Conservation (phyloP, 129 eudicot genomes). For the Centella asiatica region DNA sequence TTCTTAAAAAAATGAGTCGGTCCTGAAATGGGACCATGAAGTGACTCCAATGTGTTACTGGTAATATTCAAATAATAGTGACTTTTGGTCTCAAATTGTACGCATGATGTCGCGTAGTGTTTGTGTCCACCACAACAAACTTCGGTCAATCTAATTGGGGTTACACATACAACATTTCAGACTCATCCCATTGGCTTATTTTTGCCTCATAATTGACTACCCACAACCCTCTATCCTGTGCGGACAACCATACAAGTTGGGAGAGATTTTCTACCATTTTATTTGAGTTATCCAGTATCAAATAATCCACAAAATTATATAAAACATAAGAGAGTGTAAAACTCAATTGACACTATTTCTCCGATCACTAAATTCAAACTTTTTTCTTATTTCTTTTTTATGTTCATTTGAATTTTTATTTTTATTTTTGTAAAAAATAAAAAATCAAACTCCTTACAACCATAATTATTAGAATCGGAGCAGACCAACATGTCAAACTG, state of each 20-base stretch:
- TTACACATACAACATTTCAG: background rate
- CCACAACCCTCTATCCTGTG: background rate
- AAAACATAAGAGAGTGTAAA: no score
- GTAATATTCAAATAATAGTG: background rate
- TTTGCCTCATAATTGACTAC: background rate
- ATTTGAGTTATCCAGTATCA: background rate
- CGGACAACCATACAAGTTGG: constrained; percentile 4
- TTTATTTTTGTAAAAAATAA: no score
- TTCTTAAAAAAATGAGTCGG: no score
- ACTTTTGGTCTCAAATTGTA: background rate
- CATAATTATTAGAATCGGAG: no score
- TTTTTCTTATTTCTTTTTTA: no score
- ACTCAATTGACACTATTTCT: no score
- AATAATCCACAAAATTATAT: no score
- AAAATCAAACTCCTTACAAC: no score
- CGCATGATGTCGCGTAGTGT: background rate
- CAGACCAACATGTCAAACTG: no score
- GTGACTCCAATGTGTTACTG: no score
- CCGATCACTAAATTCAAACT: no score
- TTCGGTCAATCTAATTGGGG: background rate
- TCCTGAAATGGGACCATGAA: background rate
- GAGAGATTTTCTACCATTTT: background rate
- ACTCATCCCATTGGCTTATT: constrained; percentile 1
- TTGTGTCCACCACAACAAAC: background rate
- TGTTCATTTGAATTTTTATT: no score